A percentile compares a stretch with the other conserved stretches of the same genome.
Conservation (phyloP, 148 eudicot species). For the Rhododendron kiyosumense region DNA sequence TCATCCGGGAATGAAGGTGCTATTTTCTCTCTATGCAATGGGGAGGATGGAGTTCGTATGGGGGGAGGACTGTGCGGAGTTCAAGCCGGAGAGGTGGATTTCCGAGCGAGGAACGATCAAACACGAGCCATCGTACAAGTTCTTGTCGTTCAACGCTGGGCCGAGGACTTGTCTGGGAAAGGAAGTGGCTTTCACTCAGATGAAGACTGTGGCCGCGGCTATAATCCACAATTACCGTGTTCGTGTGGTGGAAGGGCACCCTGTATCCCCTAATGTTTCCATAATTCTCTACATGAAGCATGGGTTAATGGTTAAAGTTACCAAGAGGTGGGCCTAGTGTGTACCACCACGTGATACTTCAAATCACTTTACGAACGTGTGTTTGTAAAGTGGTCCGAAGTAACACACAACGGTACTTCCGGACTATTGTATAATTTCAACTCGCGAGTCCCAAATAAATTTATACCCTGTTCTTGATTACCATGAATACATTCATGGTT, state of each 20-base stretch:
- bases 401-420: no score
- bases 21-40: constrained; percentile 18
- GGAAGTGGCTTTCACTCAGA: constrained; percentile 45
- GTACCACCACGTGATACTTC: no score
- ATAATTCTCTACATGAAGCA: constrained; percentile 54
- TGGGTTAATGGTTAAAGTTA: constrained; percentile 52
- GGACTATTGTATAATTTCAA: no score
- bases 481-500: not conserved
- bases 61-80: not conserved
- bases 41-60: not conserved
- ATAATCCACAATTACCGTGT: constrained; percentile 44
- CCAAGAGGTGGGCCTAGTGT: constrained; percentile 28
- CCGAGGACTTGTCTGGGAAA: constrained; percentile 44
- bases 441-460: not conserved
- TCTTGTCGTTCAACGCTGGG: constrained; percentile 33
- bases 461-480: not conserved
- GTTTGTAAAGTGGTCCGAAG: no score
- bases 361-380: no score
- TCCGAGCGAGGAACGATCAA: not conserved
- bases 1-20: constrained; percentile 25
- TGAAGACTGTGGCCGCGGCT: constrained; percentile 44
- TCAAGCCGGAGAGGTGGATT: not conserved
- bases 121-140: not conserved
- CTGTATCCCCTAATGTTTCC: constrained; percentile 44
- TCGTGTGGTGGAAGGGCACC: constrained; percentile 20